Percentiles rank a stretch among this genome's conserved stretches.
These are phyloP conservation scores for Erigeron canadensis DNA, from an alignment of 129 eudicot species.

Conservation along the genomic window DNA sequence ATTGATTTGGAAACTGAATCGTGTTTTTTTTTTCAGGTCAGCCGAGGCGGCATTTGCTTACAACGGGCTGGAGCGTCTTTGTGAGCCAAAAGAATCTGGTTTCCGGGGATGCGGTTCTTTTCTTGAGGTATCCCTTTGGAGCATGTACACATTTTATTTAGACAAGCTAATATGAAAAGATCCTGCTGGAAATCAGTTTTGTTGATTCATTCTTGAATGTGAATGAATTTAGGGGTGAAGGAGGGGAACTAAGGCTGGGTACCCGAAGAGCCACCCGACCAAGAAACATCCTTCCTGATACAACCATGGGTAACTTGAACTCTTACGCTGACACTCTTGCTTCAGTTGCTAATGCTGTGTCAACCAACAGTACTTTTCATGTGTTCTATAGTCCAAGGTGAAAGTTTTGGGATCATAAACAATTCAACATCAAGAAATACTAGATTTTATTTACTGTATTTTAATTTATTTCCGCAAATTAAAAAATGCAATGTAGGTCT, in stretches of 20 bases:
- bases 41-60: slow-evolving; percentile 96
- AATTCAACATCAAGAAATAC: not conserved
- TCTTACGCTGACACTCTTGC: slow-evolving; percentile 58
- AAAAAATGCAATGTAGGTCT: slow-evolving; percentile 52
- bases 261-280: slow-evolving; percentile 84
- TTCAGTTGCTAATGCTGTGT: slow-evolving; percentile 61
- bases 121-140: slow-evolving; percentile 60
- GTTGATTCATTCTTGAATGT: not conserved
- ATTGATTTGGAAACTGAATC: slow-evolving; percentile 17
- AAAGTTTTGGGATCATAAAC: not conserved
- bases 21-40: slow-evolving; percentile 56
- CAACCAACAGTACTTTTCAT: slow-evolving; percentile 54
- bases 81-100: slow-evolving; percentile 94
- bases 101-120: slow-evolving; percentile 95
- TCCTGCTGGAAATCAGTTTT: not conserved
- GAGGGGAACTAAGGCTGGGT: slow-evolving; percentile 79
- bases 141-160: not conserved
- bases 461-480: not conserved
- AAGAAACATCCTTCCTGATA: slow-evolving; percentile 71
- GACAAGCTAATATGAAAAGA: not conserved
- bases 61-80: slow-evolving; percentile 96
- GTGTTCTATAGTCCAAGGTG: slow-evolving; percentile 89
- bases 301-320: slow-evolving; percentile 55
- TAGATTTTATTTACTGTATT: not conserved
- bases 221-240: slow-evolving; percentile 63